These are phyloP conservation scores for Closterium sp. DNA, from an alignment of 139 green algal species.

Conservation along the genomic window DNA sequence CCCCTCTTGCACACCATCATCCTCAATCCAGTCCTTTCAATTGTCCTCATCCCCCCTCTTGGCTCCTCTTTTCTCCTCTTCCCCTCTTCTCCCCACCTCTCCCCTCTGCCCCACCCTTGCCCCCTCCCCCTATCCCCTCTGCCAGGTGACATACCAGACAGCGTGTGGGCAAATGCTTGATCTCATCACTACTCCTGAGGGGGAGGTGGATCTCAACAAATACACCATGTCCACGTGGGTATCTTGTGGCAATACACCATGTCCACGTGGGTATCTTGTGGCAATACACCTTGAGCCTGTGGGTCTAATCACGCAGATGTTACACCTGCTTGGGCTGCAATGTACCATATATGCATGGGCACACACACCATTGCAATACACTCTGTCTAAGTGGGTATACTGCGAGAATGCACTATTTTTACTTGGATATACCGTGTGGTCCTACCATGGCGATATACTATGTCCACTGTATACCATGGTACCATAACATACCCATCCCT, in stretches of 20 bases:
- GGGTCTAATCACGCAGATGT: too few relatives aligned
- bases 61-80: not conserved
- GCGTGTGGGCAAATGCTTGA: conserved; percentile 93
- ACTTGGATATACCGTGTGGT: not conserved
- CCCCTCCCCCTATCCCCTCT: too few relatives aligned
- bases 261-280: not conserved
- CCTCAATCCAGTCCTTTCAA: too few relatives aligned
- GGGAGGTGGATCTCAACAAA: conserved; percentile 74
- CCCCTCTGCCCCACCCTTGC: too few relatives aligned
- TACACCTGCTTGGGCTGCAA: too few relatives aligned
- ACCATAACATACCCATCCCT: conserved; percentile 91
- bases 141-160: conserved; percentile 83
- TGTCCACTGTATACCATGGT: too few relatives aligned
- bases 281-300: not conserved
- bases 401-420: not conserved
- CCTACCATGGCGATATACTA: not conserved
- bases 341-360: conserved; percentile 38
- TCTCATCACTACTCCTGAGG: conserved; percentile 84
- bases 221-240: too few relatives aligned
- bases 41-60: too few relatives aligned
- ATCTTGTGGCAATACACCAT: too few relatives aligned
- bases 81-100: not conserved
- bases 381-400: conserved; percentile 71
- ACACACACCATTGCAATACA: conserved; percentile 67
- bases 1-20: too few relatives aligned